phyloP scores from a whole-genome alignment of 1,139 yeast genomes.

The Pichia inconspicua region DNA sequence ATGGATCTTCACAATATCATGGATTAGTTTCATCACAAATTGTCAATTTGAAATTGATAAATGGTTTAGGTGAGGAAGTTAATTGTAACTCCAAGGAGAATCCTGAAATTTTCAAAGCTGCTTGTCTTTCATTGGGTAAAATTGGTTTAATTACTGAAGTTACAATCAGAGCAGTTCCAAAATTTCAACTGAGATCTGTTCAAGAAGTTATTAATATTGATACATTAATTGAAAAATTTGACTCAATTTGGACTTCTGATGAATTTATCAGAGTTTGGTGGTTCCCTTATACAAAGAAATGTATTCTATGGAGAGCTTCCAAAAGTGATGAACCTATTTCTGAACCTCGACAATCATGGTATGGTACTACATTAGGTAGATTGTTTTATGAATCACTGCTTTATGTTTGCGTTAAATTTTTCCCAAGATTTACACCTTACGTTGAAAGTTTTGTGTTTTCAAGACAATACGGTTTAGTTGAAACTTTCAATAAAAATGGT shows the following conservation, averaged over 20 bases:
- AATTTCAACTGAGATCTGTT: slow-evolving; percentile 69
- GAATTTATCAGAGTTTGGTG: slow-evolving; percentile 95
- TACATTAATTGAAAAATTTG: slow-evolving; percentile 61
- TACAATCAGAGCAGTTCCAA: slow-evolving; percentile 80
- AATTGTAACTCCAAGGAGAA: slow-evolving; percentile 63
- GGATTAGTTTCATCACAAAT: slow-evolving; percentile 86
- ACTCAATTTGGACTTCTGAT: slow-evolving; percentile 75
- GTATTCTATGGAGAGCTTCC: slow-evolving; percentile 85
- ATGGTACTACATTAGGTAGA: slow-evolving; percentile 74
- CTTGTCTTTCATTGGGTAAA: slow-evolving; percentile 79
- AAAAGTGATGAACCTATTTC: slow-evolving; percentile 58
- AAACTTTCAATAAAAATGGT: slow-evolving; percentile 61
- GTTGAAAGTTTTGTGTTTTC: slow-evolving; percentile 79
- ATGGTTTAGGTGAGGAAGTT: slow-evolving; percentile 65
- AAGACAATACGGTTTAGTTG: slow-evolving; percentile 74
- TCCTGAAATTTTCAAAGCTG: slow-evolving; percentile 74
- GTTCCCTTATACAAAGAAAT: slow-evolving; percentile 86
- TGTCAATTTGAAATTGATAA: slow-evolving; percentile 65
- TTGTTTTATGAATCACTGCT: slow-evolving; percentile 69
- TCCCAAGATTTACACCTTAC: slow-evolving; percentile 71
- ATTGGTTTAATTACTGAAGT: slow-evolving; percentile 84
- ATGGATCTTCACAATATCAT: slow-evolving; percentile 89
- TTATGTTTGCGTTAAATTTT: slow-evolving; percentile 68
- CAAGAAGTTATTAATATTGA: slow-evolving; percentile 79
- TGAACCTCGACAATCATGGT: slow-evolving; percentile 72